Percentiles rank a stretch among this genome's conserved stretches.
phyloP scores from a whole-genome alignment of 805 yeast genomes.

The Saccharomyces eubayanus region DNA sequence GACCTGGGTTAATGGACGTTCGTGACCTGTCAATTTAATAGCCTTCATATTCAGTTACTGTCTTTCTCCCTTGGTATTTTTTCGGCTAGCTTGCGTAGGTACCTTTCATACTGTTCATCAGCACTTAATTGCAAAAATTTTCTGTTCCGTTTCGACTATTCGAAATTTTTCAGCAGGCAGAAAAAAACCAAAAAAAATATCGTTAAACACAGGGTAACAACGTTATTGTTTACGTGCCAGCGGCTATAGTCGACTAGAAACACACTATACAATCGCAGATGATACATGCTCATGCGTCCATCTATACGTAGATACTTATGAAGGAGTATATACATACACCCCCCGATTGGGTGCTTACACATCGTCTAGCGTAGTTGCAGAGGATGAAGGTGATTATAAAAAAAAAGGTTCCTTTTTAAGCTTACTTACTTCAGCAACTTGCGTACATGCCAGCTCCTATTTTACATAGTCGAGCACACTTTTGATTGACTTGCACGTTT shows the following conservation, averaged over 20 bases:
- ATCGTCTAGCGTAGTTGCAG: no score
- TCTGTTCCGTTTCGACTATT: background rate
- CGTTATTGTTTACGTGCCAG: background rate
- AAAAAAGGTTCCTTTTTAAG: no score
- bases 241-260: background rate
- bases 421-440: no score
- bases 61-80: background rate
- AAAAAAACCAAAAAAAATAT: background rate
- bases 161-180: background rate
- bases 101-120: background rate
- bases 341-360: no score
- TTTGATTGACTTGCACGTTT: background rate
- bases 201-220: background rate
- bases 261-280: background rate
- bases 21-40: constrained; percentile 80
- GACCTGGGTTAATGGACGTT: constrained; percentile 94
- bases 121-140: background rate
- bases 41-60: constrained; percentile 44
- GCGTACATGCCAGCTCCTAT: background rate
- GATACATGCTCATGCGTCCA: background rate
- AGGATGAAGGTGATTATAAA: no score
- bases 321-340: background rate
- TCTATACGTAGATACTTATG: background rate
- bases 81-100: background rate
- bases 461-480: background rate